These are phyloP conservation scores for Pseudogymnoascus sp. DNA, from an alignment of 2,329 filamentous ascomycete genomes.

Conservation along the genomic window DNA sequence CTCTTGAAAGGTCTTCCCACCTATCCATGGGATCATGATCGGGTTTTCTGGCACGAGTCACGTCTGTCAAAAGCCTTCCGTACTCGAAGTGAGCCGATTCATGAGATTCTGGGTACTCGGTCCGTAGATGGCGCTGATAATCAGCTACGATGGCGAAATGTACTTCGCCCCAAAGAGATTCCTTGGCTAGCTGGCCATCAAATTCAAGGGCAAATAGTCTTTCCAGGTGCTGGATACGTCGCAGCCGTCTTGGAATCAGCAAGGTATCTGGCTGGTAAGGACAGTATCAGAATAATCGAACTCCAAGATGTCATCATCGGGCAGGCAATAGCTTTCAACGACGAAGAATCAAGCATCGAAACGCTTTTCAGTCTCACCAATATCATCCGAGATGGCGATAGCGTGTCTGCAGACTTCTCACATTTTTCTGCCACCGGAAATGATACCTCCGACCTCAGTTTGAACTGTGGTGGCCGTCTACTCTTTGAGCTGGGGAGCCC, in stretches of 20 bases:
- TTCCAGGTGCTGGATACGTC: conserved; percentile 44
- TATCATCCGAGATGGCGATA: background rate
- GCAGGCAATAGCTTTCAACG: conserved; percentile 16
- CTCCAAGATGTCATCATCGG: conserved; percentile 17
- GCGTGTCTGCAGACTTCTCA: conserved; percentile 7
- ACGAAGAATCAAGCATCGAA: conserved; percentile 15
- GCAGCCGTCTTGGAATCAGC: conserved; percentile 42
- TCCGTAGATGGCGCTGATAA: conserved; percentile 17
- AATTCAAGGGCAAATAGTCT: conserved; percentile 43
- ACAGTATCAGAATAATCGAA: conserved; percentile 31
- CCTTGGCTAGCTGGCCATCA: conserved; percentile 47
- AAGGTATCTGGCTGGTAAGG: conserved; percentile 12
- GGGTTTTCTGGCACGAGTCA: conserved; percentile 46
- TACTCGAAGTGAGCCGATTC: conserved; percentile 36
- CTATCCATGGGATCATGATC: conserved; percentile 48
- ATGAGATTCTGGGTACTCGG: conserved; percentile 42
- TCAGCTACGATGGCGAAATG: conserved; percentile 25
- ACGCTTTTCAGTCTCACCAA: conserved; percentile 14
- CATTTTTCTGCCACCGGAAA: background rate
- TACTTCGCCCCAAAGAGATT: conserved; percentile 33
- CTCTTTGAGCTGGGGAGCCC: background rate
- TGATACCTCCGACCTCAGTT: background rate
- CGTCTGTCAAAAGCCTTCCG: conserved; percentile 39
- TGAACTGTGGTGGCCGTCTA: background rate
- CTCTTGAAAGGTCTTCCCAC: conserved; percentile 36